Conservation (phyloP, 139 green algal genomes). For the Eudorina sp. region DNA sequence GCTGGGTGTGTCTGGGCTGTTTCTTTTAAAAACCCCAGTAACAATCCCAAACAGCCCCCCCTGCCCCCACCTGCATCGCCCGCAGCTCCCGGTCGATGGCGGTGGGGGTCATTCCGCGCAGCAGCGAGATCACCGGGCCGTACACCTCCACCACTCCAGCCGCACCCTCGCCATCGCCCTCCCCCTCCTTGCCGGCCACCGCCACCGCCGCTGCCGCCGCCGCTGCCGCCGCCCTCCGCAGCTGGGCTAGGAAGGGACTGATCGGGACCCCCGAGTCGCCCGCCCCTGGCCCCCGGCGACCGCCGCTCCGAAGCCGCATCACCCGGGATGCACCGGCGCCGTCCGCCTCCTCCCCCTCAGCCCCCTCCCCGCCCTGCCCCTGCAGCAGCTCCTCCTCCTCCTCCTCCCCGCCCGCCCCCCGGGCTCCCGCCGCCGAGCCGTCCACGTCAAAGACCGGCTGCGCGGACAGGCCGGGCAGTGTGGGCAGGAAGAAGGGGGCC, state of each 20-base stretch:
- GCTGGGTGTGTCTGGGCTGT: no score
- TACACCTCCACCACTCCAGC: conserved; percentile 54
- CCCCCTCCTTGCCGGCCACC: neutral
- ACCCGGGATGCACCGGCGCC: neutral
- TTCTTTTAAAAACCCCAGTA: no score
- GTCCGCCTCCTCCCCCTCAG: neutral
- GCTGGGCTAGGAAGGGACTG: conserved; percentile 58
- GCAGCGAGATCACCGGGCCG: conserved; percentile 60
- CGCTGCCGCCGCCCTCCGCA: conserved; percentile 49
- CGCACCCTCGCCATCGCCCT: neutral
- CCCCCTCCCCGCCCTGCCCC: neutral
- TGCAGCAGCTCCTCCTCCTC: neutral
- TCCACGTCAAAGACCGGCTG: conserved; percentile 74
- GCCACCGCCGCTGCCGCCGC: neutral
- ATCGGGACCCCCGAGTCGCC: conserved; percentile 1
- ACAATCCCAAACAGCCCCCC: no score
- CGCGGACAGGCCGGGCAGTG: conserved; percentile 65
- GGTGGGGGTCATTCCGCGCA: conserved; percentile 68
- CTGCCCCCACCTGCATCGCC: conserved; percentile 70
- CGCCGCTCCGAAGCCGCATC: neutral
- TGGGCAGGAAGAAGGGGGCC: conserved; percentile 98
- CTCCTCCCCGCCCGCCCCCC: neutral
- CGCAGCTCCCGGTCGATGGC: conserved; percentile 83
- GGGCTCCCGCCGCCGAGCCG: neutral
- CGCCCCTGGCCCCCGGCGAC: neutral